Evolutionary conservation across 176 grass and related monocot species (phyloP).

Genomic region (Oryza nivara): DNA sequence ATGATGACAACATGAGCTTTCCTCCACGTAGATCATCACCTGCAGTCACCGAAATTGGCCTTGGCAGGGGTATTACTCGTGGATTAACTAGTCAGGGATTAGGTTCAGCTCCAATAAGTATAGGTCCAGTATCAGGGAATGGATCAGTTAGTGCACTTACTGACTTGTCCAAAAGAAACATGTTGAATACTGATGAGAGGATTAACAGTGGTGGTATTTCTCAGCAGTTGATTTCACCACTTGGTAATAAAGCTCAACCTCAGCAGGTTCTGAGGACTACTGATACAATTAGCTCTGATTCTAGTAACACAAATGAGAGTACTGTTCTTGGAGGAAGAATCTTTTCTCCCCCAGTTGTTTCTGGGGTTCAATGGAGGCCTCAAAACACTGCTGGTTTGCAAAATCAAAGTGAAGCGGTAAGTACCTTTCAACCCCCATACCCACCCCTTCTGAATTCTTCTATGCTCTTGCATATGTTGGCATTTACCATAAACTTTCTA

Average conservation of each 20-base stretch:
- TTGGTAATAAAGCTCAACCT: conserved; percentile 69
- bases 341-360: conserved; percentile 69
- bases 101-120: conserved; percentile 58
- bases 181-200: conserved; percentile 55
- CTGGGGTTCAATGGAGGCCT: conserved; percentile 81
- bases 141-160: conserved; percentile 58
- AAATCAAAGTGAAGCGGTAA: conserved; percentile 86
- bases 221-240: conserved; percentile 63
- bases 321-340: conserved; percentile 68
- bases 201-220: conserved; percentile 50
- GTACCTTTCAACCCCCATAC: conserved; percentile 22
- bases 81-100: conserved; percentile 60
- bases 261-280: conserved; percentile 58
- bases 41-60: conserved; percentile 62
- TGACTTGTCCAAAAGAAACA: conserved; percentile 57
- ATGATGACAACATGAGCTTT: conserved; percentile 79
- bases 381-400: conserved; percentile 69
- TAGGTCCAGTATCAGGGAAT: conserved; percentile 59
- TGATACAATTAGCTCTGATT: conserved; percentile 63
- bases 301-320: conserved; percentile 54
- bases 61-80: conserved; percentile 64
- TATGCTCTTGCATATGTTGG: conserved; percentile 23
- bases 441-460: conserved; percentile 7
- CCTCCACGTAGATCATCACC: conserved; percentile 75
- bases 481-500: conserved; percentile 28